Percentiles rank a stretch among this genome's conserved stretches.
phyloP scores from a whole-genome alignment of 2,329 filamentous ascomycete species.

The Pleomassaria siparia region DNA sequence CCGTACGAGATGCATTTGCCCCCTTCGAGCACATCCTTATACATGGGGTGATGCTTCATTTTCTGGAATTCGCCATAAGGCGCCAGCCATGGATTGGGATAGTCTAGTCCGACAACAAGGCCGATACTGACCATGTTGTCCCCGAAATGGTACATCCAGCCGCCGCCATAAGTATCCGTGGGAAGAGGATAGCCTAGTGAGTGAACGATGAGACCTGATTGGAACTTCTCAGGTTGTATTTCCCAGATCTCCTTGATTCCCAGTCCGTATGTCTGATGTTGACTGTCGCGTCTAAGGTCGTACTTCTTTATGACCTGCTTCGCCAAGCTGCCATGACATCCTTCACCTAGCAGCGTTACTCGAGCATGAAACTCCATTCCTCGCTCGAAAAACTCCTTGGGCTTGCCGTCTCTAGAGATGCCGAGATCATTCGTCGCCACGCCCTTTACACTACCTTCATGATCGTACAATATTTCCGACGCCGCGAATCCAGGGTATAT shows the following conservation, averaged over 20 bases:
- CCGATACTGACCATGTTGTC: constrained; percentile 94
- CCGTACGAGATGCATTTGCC: constrained; percentile 98
- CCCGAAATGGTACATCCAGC: constrained; percentile 99
- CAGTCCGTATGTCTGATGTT: constrained; percentile 92
- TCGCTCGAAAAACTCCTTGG: constrained; percentile 89
- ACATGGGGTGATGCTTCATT: constrained; percentile 96
- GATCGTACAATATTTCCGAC: constrained; percentile 83
- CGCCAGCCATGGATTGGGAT: constrained; percentile 93
- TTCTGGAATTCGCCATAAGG: constrained; percentile 97
- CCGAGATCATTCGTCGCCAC: constrained; percentile 96
- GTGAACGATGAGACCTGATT: constrained; percentile 81
- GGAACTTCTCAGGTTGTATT: constrained; percentile 87
- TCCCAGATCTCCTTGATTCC: constrained; percentile 99
- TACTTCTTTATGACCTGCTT: constrained; percentile 97
- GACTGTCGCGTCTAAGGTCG: constrained; percentile 82
- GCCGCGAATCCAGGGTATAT: constrained; percentile 96
- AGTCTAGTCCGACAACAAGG: constrained; percentile 90
- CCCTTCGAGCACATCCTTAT: constrained; percentile 82
- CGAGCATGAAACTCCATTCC: constrained; percentile 98
- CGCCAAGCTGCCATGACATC: constrained; percentile 90
- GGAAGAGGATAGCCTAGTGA: constrained; percentile 91
- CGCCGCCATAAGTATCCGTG: constrained; percentile 88
- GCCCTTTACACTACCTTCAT: constrained; percentile 86
- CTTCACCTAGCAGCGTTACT: constrained; percentile 89
- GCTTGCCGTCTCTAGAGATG: constrained; percentile 75